Conservation (phyloP, 331 rosid genomes). For the Malus hybrid region DNA sequence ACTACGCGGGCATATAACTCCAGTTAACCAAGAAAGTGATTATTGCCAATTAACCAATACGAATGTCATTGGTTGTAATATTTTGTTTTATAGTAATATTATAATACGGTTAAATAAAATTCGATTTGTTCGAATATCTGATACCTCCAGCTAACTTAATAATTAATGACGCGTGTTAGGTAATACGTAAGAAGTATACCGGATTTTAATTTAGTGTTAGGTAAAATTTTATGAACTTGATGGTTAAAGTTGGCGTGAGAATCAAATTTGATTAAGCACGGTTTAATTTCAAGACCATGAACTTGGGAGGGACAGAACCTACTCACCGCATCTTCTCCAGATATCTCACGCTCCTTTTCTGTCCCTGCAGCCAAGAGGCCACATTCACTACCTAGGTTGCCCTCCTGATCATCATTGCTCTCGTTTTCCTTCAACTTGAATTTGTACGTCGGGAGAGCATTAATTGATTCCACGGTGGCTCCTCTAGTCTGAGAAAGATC, state of each 20-base stretch:
- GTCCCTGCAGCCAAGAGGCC: conserved; percentile 71
- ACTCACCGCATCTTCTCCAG: conserved; percentile 77
- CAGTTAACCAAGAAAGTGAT: neutral
- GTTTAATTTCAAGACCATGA: neutral
- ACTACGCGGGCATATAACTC: neutral
- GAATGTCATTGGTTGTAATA: neutral
- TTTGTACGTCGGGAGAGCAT: conserved; percentile 56
- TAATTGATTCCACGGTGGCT: conserved; percentile 56
- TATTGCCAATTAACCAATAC: neutral
- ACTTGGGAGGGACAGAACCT: neutral
- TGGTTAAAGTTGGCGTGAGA: neutral
- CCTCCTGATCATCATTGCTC: conserved; percentile 21
- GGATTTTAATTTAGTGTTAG: neutral
- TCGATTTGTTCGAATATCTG: neutral
- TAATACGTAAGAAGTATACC: neutral
- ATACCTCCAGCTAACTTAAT: neutral
- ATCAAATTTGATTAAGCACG: neutral
- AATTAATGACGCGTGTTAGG: neutral
- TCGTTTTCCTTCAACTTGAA: conserved; percentile 45
- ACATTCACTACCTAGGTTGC: conserved; percentile 34
- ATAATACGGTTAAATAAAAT: neutral
- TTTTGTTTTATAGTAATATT: neutral
- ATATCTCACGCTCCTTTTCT: conserved; percentile 49
- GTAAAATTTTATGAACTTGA: neutral
- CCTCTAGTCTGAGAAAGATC: conserved; percentile 62